Base-by-base conservation (phyloP, 495 filamentous ascomycete species). In the Durotheca rogersii region DNA sequence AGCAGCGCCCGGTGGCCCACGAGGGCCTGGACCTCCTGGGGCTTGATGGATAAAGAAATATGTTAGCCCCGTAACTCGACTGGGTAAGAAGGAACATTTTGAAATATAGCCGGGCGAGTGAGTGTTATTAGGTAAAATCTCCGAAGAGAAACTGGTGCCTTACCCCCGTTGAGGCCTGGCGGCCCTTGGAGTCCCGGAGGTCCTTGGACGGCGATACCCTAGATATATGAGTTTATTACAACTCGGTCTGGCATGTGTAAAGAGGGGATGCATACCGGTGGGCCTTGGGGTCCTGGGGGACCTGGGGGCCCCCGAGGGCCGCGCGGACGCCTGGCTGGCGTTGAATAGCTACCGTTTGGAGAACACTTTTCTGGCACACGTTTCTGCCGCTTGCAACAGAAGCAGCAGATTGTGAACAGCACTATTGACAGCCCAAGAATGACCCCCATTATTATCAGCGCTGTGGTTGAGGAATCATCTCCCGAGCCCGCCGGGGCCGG, bases 401-500 rank as follows among this genome's bases (percentile, higher is more conserved):
- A 59, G 16, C 30, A 59, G 16, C 25, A 58, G 12, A 33, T 3
- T 6, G 39, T 9, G 6, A 50, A 16, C 15, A 53, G 1, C n/a
- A 50, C 1, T 0, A 59, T 18, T 33, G 56, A 49, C 1, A 59
- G 1, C 0, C 30, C 25, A 3, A 59, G 41, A 3, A 50, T 29
- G 5, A 59, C 56, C 10, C 56, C 56, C 40, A 59, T 53, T 41
- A 59, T 46, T 5, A 59, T 51, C 5, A 59, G 46, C 1, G 50
- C 56, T 4, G 56, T 59, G 6, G 29, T 42, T 9, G 56, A 11
- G 10, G 49, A 34, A 15, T 50, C 27, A 7, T 14, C 32, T 12
- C 49, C 32, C 3, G 49, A 27, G 33, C 31, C 21, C 9, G 41
- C 5, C 7, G 44, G 11, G 3, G 36, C 7, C 1, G 49, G 27